Evolutionary conservation across 2,329 filamentous ascomycete species (phyloP), one percentile per base, ranked within the genome.

Genomic region (Orbilia brochopaga): DNA sequence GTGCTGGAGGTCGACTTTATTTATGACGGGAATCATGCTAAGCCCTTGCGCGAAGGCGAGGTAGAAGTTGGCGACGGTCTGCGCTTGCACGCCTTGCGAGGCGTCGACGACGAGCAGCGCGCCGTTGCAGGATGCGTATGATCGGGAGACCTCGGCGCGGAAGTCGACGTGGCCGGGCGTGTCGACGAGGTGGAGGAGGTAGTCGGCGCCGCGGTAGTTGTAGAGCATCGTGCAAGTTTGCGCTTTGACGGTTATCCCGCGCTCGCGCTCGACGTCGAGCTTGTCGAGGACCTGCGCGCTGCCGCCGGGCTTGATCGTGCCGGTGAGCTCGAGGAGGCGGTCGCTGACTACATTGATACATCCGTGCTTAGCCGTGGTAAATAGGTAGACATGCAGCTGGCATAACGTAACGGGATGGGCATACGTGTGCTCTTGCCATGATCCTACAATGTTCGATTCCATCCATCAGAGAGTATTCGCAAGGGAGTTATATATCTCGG

Each of bases 211-310:
- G 17, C 89, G 83, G 81, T 96, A 83, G 27, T 89, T 91, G 82
- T 97, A 96, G 58, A 99, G 85, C 94, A 99, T 99, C 63, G 89
- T 94, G 81, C 94, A 97, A 65, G 94, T 97, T 82, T 99, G 94
- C 62, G 94, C 94, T 83, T 99, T 99, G 79, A 99, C 94, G 0
- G 94, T 99, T 79, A 99, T 99, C 73, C 94, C 94, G 42, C 94
- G 87, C 80, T 97, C 92, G 57, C 94, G 85, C 81, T 99, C 94
- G 62, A 99, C 94, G 79, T 99, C 94, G 37, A 99, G 86, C 79
- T 96, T 97, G 81, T 99, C 94, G 74, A 99, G 83, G 74, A 97
- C 91, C 83, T 99, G 94, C 81, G 96, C 96, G 79, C 97, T 96
- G 55, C 85, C 84, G 70, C 91, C 92, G 0, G 90, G 85, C 76